Base-by-base conservation (phyloP, 805 yeast genomes). In the Pichia sporocuriosa region DNA sequence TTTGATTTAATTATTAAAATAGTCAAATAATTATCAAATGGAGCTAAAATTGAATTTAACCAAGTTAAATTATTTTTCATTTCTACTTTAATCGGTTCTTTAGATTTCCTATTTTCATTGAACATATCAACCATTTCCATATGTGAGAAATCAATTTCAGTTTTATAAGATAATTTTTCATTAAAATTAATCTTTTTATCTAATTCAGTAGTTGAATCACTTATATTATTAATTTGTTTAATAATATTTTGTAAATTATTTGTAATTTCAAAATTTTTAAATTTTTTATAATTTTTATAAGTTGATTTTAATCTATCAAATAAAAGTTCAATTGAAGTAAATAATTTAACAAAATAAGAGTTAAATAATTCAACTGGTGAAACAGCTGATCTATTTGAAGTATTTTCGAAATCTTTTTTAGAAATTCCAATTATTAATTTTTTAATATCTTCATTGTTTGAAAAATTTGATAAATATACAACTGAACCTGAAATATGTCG, bases 31-130 rank as follows among this genome's bases (percentile, higher is more conserved):
- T 58, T 58, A 46, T 61, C 65, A 50, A 71, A 65, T 21, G 69
- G 66, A 39, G 66, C 67, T 27, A 73, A 55, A 19, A 65, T 55
- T 22, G 72, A 62, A 43, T 66, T 61, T 49, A 69, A 73, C 50
- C 72, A 63, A 2, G 72, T 66, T 30, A 67, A 56, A 24, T 48
- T 42, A 4, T 43, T 36, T 33, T 48, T 48, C 19, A 53, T 42
- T 31, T 51, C 49, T 12, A 56, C 26, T 4, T 51, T 53, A 2
- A 61, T 32, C 4, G 60, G 58, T 17, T 50, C 54, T 20, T 56
- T 47, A 4, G 55, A 42, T 25, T 50, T 52, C 37, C 65, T 47
- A 15, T 52, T 41, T 6, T 49, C 43, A 34, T 55, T 47, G 41
- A 59, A 59, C 37, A 61, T 47, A 48, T 61, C 61, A 36, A 61